A percentile compares a stretch with the other conserved stretches of the same genome.
Evolutionary conservation across 768 basidiomycete genomes (phyloP).

Genomic region (Royoungia palumana): DNA sequence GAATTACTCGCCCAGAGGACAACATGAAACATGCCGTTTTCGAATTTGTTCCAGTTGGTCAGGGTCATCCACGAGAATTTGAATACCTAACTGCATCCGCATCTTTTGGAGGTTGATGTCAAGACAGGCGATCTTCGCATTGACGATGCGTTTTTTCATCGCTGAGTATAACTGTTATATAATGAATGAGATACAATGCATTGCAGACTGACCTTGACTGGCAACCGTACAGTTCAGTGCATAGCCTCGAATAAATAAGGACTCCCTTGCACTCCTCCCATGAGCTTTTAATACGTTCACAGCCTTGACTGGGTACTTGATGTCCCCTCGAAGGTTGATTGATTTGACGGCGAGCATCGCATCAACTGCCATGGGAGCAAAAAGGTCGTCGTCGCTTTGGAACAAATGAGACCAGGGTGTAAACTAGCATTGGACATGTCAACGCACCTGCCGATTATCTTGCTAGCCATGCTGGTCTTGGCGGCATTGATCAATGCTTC

Average conservation of each 20-base stretch:
- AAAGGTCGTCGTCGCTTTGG: conserved; percentile 90
- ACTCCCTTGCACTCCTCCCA: conserved; percentile 92
- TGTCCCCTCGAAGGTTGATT: conserved; percentile 89
- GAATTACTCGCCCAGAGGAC: neutral
- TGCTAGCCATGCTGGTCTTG: conserved; percentile 98
- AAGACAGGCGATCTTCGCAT: conserved; percentile 96
- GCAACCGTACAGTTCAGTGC: conserved; percentile 98
- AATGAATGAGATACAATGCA: neutral
- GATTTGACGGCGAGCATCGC: conserved; percentile 98
- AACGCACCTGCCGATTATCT: conserved; percentile 93
- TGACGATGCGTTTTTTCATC: conserved; percentile 92
- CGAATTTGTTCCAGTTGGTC: conserved; percentile 95
- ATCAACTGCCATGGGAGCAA: conserved; percentile 98
- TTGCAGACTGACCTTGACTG: conserved; percentile 76
- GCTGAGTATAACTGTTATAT: conserved; percentile 45
- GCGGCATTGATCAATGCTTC: conserved; percentile 94
- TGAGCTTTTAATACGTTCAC: conserved; percentile 99
- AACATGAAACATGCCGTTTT: conserved; percentile 57
- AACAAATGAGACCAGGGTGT: conserved; percentile 1
- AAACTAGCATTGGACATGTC: neutral
- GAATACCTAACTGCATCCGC: conserved; percentile 96
- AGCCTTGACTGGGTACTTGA: conserved; percentile 98
- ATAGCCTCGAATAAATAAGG: conserved; percentile 92
- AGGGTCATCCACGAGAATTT: conserved; percentile 96
- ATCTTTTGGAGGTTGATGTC: conserved; percentile 97